phyloP scores from a whole-genome alignment of 345 rosid genomes.

The Gossypium turneri region DNA sequence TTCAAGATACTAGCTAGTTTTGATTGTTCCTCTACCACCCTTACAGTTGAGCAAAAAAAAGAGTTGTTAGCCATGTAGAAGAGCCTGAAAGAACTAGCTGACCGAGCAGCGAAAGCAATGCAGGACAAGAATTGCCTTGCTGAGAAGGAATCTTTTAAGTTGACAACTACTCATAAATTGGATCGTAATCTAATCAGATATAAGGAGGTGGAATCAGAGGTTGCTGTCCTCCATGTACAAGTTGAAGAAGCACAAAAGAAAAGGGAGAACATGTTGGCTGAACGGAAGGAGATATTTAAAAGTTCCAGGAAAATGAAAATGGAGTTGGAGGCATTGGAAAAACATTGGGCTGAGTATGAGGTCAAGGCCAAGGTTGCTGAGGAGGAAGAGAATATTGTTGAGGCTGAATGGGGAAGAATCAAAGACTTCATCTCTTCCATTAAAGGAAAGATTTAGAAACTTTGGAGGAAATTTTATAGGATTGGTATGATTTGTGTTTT shows the following conservation, averaged over 20 bases:
- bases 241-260: not conserved
- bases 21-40: not conserved
- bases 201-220: not conserved
- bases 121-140: not conserved
- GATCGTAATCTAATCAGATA: not conserved
- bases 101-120: not conserved
- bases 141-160: not conserved
- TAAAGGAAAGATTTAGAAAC: too few relatives aligned
- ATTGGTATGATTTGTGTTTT: too few relatives aligned
- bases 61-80: not conserved
- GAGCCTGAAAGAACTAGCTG: not conserved
- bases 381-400: not conserved
- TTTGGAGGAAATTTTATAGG: too few relatives aligned
- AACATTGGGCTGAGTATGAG: not conserved
- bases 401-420: too few relatives aligned
- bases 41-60: not conserved
- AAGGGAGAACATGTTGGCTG: too few relatives aligned
- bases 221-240: not conserved
- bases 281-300: not conserved
- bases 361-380: not conserved
- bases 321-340: not conserved
- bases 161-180: not conserved
- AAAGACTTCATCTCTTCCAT: too few relatives aligned
- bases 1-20: not conserved
- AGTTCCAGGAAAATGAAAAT: not conserved